A percentile compares a stretch with the other conserved stretches of the same genome.
These are phyloP conservation scores for Tetrastigma voinierianum DNA, from an alignment of 164 flowering plant species.

Conservation along the genomic window DNA sequence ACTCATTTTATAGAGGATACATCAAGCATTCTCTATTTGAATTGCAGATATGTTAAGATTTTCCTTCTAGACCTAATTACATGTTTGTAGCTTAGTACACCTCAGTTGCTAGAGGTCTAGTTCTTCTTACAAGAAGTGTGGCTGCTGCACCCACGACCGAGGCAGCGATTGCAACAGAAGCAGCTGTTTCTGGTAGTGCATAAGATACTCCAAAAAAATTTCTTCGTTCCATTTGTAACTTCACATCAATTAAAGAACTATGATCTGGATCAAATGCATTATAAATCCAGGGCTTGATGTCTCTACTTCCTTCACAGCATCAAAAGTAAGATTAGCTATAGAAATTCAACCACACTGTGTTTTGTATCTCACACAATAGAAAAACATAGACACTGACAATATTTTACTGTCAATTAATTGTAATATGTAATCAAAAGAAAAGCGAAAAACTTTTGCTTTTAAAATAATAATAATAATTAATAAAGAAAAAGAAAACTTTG, in stretches of 20 bases:
- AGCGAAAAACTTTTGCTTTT: no score
- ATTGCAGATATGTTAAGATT: background rate
- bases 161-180: slow-evolving; percentile 72
- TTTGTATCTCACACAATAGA: background rate
- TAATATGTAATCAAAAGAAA: no score
- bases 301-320: slow-evolving; percentile 29
- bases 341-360: background rate
- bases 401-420: background rate
- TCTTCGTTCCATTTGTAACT: slow-evolving; percentile 21
- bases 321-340: slow-evolving; percentile 15
- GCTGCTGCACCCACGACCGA: slow-evolving; percentile 88
- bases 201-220: slow-evolving; percentile 24
- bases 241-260: slow-evolving; percentile 20
- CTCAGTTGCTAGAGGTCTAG: slow-evolving; percentile 44
- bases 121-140: slow-evolving; percentile 53
- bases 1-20: no score
- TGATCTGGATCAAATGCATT: slow-evolving; percentile 1
- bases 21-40: background rate
- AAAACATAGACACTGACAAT: background rate
- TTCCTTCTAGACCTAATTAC: background rate
- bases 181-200: slow-evolving; percentile 77
- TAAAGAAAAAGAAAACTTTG: no score
- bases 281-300: slow-evolving; percentile 14
- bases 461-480: no score
- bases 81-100: slow-evolving; percentile 27